Conservation (phyloP, 73 alveolate genomes). For the Paramecium biaurelia region DNA sequence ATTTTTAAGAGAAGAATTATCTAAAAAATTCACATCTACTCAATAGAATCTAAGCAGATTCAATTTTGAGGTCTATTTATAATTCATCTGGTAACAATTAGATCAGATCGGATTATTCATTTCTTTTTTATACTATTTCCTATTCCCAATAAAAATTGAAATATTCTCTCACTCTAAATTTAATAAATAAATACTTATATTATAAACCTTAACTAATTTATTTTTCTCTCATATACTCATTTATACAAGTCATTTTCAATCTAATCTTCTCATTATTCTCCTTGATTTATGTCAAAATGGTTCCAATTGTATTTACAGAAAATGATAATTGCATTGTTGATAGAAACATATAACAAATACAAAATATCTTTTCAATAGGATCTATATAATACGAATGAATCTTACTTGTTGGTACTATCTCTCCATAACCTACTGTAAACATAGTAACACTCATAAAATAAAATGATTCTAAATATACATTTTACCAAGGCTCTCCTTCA, state of each 20-base stretch:
- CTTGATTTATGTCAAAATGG: slow-evolving; percentile 29
- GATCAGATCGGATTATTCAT: slow-evolving; percentile 27
- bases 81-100: slow-evolving; percentile 52
- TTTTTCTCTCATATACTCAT: slow-evolving; percentile 56
- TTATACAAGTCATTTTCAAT: slow-evolving; percentile 38
- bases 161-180: slow-evolving; percentile 50
- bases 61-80: background rate
- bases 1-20: background rate
- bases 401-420: slow-evolving; percentile 22
- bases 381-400: background rate
- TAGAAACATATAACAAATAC: slow-evolving; percentile 39
- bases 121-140: background rate
- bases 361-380: slow-evolving; percentile 26
- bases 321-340: background rate
- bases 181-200: background rate
- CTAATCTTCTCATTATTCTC: slow-evolving; percentile 39
- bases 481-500: background rate
- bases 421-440: slow-evolving; percentile 53
- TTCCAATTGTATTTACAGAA: slow-evolving; percentile 53
- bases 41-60: slow-evolving; percentile 3
- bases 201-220: slow-evolving; percentile 26
- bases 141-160: slow-evolving; percentile 54
- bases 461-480: background rate
- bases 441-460: slow-evolving; percentile 51
- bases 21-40: slow-evolving; percentile 17